A percentile compares a stretch with the other conserved stretches of the same genome.
These are phyloP conservation scores for Candida corydali DNA, from an alignment of 805 yeast genomes.

Conservation along the genomic window DNA sequence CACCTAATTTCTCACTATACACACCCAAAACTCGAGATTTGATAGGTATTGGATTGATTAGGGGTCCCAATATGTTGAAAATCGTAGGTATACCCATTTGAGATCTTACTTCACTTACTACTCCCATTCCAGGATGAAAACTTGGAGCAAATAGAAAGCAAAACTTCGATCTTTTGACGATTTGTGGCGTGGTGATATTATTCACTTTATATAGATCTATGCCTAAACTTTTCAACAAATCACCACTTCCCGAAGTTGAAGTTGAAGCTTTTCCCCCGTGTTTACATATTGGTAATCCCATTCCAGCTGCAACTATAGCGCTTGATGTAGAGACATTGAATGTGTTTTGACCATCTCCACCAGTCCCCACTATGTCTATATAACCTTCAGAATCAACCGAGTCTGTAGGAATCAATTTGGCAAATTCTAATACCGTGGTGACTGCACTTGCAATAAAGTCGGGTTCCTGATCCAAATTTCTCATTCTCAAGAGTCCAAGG, in stretches of 20 bases:
- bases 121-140: constrained; percentile 88
- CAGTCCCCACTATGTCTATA: constrained; percentile 95
- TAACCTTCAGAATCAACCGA: constrained; percentile 48
- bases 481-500: constrained; percentile 68
- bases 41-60: constrained; percentile 83
- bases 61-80: constrained; percentile 91
- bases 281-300: constrained; percentile 75
- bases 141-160: constrained; percentile 88
- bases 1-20: constrained; percentile 73
- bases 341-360: constrained; percentile 97
- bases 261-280: constrained; percentile 99
- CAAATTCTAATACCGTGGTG: constrained; percentile 60
- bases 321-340: constrained; percentile 94
- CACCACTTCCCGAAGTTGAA: constrained; percentile 91
- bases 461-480: constrained; percentile 76
- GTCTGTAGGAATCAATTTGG: constrained; percentile 48
- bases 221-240: constrained; percentile 74
- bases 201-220: constrained; percentile 74
- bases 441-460: constrained; percentile 86
- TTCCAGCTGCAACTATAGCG: constrained; percentile 92
- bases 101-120: constrained; percentile 74
- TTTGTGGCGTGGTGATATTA: constrained; percentile 53
- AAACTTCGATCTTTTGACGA: constrained; percentile 48
- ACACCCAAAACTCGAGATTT: constrained; percentile 87
- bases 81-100: constrained; percentile 86